A percentile compares a stretch with the other conserved stretches of the same genome.
Evolutionary conservation across 2,329 filamentous ascomycete genomes (phyloP).

Genomic region (Chaetomium sp.): DNA sequence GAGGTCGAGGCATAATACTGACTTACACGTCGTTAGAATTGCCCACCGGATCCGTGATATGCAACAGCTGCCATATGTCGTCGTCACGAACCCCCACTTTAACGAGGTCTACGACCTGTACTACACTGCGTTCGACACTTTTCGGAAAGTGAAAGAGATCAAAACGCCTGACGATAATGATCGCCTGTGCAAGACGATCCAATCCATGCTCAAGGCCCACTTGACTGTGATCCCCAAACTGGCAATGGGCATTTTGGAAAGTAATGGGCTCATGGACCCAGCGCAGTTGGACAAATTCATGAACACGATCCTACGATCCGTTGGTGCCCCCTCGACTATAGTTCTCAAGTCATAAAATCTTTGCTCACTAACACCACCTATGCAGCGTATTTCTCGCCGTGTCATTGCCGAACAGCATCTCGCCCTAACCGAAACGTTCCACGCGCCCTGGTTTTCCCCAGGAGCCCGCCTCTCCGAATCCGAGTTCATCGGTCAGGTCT

Average conservation of each 20-base stretch:
- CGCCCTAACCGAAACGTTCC: slow-evolving; percentile 88
- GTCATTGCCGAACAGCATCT: slow-evolving; percentile 98
- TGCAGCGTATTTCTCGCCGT: slow-evolving; percentile 80
- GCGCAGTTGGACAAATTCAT: slow-evolving; percentile 88
- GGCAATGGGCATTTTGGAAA: slow-evolving; percentile 90
- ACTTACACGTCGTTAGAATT: slow-evolving; percentile 49
- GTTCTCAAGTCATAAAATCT: neutral
- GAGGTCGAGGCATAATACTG: neutral
- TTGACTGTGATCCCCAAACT: slow-evolving; percentile 89
- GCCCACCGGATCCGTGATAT: slow-evolving; percentile 95
- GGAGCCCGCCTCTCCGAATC: slow-evolving; percentile 64
- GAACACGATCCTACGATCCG: slow-evolving; percentile 85
- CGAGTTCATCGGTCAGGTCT: slow-evolving; percentile 93
- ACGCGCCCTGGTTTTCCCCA: slow-evolving; percentile 83
- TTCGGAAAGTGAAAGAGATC: slow-evolving; percentile 78
- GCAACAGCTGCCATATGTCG: slow-evolving; percentile 90
- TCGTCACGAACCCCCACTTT: slow-evolving; percentile 91
- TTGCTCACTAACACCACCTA: neutral
- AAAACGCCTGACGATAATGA: slow-evolving; percentile 87
- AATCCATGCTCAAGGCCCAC: slow-evolving; percentile 76
- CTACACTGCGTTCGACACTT: slow-evolving; percentile 89
- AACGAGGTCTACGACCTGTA: slow-evolving; percentile 95
- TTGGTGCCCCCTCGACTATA: slow-evolving; percentile 38
- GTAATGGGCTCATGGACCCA: slow-evolving; percentile 71
- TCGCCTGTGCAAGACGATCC: slow-evolving; percentile 71